These are phyloP conservation scores for Forsythia viridissima DNA, from an alignment of 257 asterid species.

Conservation along the genomic window DNA sequence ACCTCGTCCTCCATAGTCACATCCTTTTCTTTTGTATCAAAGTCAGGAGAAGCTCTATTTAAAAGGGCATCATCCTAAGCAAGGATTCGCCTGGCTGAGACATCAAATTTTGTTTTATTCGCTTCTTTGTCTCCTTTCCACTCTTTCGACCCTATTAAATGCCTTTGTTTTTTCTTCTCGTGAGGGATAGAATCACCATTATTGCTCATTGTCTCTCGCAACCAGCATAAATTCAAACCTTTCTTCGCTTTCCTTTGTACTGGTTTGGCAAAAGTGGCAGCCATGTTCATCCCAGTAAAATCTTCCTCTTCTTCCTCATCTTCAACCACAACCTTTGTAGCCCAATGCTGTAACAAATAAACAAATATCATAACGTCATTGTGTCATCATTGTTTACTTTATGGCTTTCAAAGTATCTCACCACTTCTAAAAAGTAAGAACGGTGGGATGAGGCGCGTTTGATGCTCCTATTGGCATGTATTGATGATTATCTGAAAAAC, in stretches of 20 bases:
- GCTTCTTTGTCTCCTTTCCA: constrained; percentile 13
- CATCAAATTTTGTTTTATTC: constrained; percentile 23
- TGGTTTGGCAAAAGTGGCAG: constrained; percentile 33
- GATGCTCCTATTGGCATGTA: constrained; percentile 33
- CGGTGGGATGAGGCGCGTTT: constrained; percentile 63
- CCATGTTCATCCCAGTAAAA: neutral
- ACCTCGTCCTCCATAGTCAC: constrained; percentile 20
- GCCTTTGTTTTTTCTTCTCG: constrained; percentile 26
- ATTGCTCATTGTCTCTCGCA: constrained; percentile 47
- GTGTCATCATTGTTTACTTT: neutral
- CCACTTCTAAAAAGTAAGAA: constrained; percentile 55
- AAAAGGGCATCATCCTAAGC: constrained; percentile 19
- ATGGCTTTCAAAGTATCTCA: neutral
- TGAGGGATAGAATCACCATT: constrained; percentile 27
- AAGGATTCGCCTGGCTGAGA: constrained; percentile 21
- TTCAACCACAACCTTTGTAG: neutral
- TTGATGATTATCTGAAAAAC: constrained; percentile 48
- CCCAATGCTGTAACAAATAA: neutral
- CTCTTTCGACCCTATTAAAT: constrained; percentile 20
- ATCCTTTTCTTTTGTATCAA: constrained; percentile 21
- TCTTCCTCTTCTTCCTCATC: neutral
- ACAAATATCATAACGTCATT: neutral
- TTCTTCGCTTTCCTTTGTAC: constrained; percentile 63
- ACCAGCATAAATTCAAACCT: constrained; percentile 58
- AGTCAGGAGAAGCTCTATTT: constrained; percentile 13